A percentile compares a stretch with the other conserved stretches of the same genome.
Conservation (phyloP, 78 protist species). For the Emiliania huxleyi region DNA sequence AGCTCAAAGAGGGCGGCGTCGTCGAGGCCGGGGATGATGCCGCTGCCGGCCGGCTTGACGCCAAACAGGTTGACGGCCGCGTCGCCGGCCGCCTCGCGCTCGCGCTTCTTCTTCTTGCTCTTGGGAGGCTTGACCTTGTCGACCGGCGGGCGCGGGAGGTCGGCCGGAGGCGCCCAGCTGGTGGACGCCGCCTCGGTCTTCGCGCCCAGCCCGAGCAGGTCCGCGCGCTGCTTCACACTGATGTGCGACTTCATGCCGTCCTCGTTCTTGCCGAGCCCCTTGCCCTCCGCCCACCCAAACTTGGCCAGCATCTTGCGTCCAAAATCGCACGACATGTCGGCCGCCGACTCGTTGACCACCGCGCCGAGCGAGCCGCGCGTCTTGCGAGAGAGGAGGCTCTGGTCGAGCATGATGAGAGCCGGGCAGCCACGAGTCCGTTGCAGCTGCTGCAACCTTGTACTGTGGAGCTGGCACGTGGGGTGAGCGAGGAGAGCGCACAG, state of each 20-base stretch:
- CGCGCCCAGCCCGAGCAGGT: background rate
- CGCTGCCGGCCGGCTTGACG: background rate
- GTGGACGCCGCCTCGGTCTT: background rate
- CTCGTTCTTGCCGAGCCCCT: background rate
- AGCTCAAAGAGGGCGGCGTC: background rate
- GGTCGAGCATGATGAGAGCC: too few relatives aligned
- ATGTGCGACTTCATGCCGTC: background rate
- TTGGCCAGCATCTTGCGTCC: background rate
- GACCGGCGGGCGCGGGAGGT: background rate
- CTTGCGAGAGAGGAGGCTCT: background rate
- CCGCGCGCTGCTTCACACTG: background rate
- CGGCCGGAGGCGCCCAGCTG: background rate
- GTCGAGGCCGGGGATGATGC: background rate
- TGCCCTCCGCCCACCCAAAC: background rate
- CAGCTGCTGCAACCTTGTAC: too few relatives aligned
- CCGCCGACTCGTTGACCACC: background rate
- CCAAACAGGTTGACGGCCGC: background rate
- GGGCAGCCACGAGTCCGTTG: too few relatives aligned
- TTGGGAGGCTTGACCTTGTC: background rate
- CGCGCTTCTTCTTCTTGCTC: background rate
- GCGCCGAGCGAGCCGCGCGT: background rate
- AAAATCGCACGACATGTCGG: background rate
- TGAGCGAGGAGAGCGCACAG: too few relatives aligned
- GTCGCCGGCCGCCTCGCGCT: background rate
- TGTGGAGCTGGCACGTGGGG: too few relatives aligned